These are phyloP conservation scores for Phytophthora parvispora DNA, from an alignment of 352 stramenopile genomes.

Conservation along the genomic window DNA sequence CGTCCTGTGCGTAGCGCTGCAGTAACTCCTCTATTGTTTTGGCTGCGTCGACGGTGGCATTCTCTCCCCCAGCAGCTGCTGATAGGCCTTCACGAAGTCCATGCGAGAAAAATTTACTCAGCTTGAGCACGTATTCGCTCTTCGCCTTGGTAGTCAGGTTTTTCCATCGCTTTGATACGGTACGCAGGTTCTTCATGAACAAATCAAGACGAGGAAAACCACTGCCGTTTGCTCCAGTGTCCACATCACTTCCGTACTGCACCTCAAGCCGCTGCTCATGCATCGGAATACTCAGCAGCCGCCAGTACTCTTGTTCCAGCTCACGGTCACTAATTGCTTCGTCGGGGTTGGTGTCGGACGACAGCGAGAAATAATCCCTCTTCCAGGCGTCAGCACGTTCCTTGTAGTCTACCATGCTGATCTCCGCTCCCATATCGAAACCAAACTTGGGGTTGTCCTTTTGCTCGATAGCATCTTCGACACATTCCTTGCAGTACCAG, in stretches of 20 bases:
- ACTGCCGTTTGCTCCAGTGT: conserved; percentile 87
- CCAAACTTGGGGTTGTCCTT: conserved; percentile 78
- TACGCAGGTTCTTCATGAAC: conserved; percentile 62
- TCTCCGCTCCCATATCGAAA: conserved; percentile 87
- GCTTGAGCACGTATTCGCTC: conserved; percentile 38
- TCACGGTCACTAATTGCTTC: conserved; percentile 65
- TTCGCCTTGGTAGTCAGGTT: conserved; percentile 48
- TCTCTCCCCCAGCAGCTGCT: conserved; percentile 23
- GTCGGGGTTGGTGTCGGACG: conserved; percentile 44
- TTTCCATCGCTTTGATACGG: conserved; percentile 61
- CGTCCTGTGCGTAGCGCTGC: conserved; percentile 81
- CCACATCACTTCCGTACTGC: conserved; percentile 94
- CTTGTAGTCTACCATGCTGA: conserved; percentile 86
- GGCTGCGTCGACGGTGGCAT: conserved; percentile 17
- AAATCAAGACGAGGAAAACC: conserved; percentile 86
- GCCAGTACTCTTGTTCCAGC: conserved; percentile 93
- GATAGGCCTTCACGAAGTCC: conserved; percentile 46
- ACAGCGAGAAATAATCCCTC: conserved; percentile 72
- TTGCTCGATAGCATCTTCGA: conserved; percentile 59
- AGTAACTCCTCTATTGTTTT: conserved; percentile 62
- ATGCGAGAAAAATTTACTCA: conserved; percentile 68
- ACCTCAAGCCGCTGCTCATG: conserved; percentile 89
- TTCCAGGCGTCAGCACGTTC: conserved; percentile 89
- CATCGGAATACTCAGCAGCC: conserved; percentile 78
- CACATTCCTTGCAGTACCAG: conserved; percentile 85